Conservation (phyloP, 495 filamentous ascomycete species). For the Xylaria intraflava region DNA sequence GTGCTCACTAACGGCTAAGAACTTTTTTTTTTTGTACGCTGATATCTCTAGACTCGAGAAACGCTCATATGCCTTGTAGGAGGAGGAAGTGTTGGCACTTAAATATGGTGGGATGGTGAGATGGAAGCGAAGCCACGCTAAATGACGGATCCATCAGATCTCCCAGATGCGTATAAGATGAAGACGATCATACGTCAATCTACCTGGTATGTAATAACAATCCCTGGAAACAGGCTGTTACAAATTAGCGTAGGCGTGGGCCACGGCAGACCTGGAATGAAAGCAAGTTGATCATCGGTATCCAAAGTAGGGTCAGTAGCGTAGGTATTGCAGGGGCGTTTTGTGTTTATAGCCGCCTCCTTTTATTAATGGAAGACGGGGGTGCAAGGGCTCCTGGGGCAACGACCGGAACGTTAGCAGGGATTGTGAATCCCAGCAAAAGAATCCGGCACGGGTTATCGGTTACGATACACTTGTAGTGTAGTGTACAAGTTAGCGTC, state of each 20-base stretch:
- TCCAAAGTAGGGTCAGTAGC: conserved; percentile 43
- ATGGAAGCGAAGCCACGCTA: conserved; percentile 32
- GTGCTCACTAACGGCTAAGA: conserved; percentile 4
- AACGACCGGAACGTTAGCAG: conserved; percentile 8
- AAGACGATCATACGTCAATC: conserved; percentile 44
- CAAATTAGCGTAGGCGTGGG: conserved; percentile 47
- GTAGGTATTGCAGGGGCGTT: conserved; percentile 28
- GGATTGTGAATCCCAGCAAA: conserved; percentile 1
- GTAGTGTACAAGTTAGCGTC: background rate
- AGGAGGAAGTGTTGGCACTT: conserved; percentile 38
- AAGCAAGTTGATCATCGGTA: conserved; percentile 36
- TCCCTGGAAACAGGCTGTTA: conserved; percentile 44
- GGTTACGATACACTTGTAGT: background rate
- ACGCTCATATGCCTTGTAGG: conserved; percentile 16
- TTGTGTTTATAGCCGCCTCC: conserved; percentile 38
- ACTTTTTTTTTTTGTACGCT: conserved; percentile 5
- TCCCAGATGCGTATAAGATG: conserved; percentile 36
- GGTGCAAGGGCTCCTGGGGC: conserved; percentile 8
- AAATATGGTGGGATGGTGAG: conserved; percentile 42
- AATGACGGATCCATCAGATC: conserved; percentile 44
- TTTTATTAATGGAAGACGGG: conserved; percentile 35
- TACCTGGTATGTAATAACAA: too few species aligned
- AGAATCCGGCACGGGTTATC: conserved; percentile 4
- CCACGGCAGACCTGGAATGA: conserved; percentile 46
- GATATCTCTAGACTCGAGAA: conserved; percentile 18